Conservation (phyloP, 768 basidiomycete species). For the Mycena polygramma region DNA sequence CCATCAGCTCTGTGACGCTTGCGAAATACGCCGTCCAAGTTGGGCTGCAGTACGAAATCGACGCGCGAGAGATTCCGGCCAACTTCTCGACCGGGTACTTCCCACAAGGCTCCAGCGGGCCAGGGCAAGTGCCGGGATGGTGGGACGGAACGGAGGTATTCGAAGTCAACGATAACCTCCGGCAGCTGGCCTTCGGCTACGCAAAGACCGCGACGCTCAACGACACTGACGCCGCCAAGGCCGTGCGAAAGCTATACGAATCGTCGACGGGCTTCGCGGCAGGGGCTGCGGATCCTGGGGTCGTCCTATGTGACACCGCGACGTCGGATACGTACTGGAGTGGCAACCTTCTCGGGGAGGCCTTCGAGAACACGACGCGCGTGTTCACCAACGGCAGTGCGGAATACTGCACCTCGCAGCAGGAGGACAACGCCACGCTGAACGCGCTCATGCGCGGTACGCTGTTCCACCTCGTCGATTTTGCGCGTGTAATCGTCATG, state of each 20-base stretch:
- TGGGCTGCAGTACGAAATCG: constrained; percentile 55
- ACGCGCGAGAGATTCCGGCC: constrained; percentile 54
- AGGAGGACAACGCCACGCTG: constrained; percentile 58
- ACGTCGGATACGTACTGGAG: constrained; percentile 54
- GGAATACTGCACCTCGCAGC: constrained; percentile 49
- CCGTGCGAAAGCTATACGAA: constrained; percentile 50
- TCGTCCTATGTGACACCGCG: constrained; percentile 53
- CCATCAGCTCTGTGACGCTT: constrained; percentile 53
- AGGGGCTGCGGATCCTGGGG: constrained; percentile 47
- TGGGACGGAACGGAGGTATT: constrained; percentile 62
- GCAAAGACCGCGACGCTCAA: constrained; percentile 48
- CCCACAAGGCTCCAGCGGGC: constrained; percentile 45
- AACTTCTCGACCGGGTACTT: constrained; percentile 53
- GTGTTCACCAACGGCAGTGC: constrained; percentile 50
- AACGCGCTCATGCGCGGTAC: constrained; percentile 53
- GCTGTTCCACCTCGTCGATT: constrained; percentile 44
- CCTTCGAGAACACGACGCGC: constrained; percentile 53
- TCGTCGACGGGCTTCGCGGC: constrained; percentile 41
- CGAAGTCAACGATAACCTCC: constrained; percentile 58
- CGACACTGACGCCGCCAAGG: constrained; percentile 46
- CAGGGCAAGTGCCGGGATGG: constrained; percentile 41
- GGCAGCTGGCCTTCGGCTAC: constrained; percentile 45
- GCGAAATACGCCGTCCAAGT: constrained; percentile 55
- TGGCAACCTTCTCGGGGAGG: constrained; percentile 50
- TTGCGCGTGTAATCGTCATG: constrained; percentile 53